phyloP scores from a whole-genome alignment of 2,329 filamentous ascomycete species.

The Ceratocystis harringtonii region DNA sequence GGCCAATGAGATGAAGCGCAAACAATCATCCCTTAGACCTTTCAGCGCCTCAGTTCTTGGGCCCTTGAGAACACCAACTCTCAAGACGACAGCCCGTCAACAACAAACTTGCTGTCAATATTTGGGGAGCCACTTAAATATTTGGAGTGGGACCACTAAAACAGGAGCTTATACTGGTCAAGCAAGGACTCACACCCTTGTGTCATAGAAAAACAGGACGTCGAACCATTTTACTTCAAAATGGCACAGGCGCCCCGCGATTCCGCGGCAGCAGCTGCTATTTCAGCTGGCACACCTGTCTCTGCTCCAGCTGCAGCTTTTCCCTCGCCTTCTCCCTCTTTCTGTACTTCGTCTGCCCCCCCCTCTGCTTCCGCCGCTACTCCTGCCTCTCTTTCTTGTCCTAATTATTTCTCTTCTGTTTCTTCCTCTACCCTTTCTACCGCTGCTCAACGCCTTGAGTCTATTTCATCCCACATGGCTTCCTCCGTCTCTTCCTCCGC shows the following conservation, averaged over 20 bases:
- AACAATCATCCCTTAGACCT: neutral
- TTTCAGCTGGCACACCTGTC: neutral
- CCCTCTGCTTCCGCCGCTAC: neutral
- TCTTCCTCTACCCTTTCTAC: slow-evolving; percentile 20
- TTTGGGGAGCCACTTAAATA: slow-evolving; percentile 1
- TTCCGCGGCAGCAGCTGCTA: slow-evolving; percentile 20
- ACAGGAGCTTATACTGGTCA: slow-evolving; percentile 1
- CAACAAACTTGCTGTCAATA: neutral
- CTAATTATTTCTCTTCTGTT: slow-evolving; percentile 15
- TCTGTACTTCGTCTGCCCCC: neutral
- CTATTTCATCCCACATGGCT: slow-evolving; percentile 47
- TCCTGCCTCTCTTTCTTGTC: slow-evolving; percentile 20
- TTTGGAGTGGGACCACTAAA: neutral
- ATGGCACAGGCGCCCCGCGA: slow-evolving; percentile 15
- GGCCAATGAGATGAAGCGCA: neutral
- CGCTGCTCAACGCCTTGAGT: slow-evolving; percentile 36
- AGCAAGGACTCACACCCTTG: slow-evolving; percentile 11
- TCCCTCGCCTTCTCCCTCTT: neutral
- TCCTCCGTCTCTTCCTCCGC: slow-evolving; percentile 19
- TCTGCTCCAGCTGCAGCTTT: neutral
- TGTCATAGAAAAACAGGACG: neutral
- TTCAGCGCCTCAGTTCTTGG: neutral
- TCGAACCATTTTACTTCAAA: slow-evolving; percentile 12
- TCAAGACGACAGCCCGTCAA: neutral
- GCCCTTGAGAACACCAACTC: neutral